Base-by-base conservation (phyloP, 306 rosid genomes). In the Sophora flavescens region DNA sequence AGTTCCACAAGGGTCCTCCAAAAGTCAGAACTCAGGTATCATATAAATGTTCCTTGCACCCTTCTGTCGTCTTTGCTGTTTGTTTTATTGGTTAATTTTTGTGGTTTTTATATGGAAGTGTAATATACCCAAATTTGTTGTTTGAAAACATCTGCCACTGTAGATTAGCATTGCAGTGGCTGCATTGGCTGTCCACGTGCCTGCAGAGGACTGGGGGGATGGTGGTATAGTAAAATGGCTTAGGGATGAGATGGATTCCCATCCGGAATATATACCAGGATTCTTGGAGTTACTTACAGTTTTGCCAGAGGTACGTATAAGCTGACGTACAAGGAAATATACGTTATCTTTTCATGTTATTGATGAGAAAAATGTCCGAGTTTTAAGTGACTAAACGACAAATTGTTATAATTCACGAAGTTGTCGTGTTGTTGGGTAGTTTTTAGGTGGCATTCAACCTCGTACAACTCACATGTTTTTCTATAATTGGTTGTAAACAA, bases 121-220 rank as follows among this genome's bases (percentile, higher is more conserved):
- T 52, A 80, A 39, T 32, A 38, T 35, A 14, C 44, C 15, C 30
- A 41, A 68, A 41, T 57, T 65, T 59, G 51, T 74, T 70, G 69
- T 71, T 74, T 72, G 82, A 78, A 81, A 74, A 82, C 73, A 47
- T 76, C 71, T 59, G 83, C 69, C 68, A 76, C 18, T 81, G 75
- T 87, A 96, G 99, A 93, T 96, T 82, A 96, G 99, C 91, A 92
- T 96, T 84, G 99, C 98, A 7, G 98, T 96, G 70, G 99, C 98
- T 87, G 99, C 99, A 39, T 83, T 96, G 92, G 98, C 99, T 70
- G 98, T 96, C 76, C 96, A 96, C 58, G 99, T 96, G 86, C 90
- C 96, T 63, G 91, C 99, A 7, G 93, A 88, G 81, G 99, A 92
- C 72, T 96, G 99, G 99, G 98, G 99, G 50, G 98, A 89, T 83